These are phyloP conservation scores for Mortierella sp. DNA, from an alignment of 371 early-diverging fungal genomes.

Conservation along the genomic window DNA sequence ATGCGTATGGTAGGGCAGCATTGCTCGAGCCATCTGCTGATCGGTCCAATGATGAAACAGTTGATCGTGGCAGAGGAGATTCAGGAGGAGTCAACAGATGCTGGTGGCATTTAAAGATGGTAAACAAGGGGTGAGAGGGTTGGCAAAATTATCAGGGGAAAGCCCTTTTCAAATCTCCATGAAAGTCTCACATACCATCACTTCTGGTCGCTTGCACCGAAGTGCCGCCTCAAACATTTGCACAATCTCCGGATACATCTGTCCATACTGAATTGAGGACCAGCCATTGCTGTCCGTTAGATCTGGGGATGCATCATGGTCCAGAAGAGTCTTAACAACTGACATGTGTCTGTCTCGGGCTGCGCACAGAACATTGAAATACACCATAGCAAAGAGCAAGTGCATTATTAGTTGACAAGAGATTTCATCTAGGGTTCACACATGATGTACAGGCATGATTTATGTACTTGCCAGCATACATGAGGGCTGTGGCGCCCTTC, in stretches of 20 bases:
- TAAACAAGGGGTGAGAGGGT: not conserved
- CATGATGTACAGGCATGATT: not conserved
- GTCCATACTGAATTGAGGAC: conserved; percentile 79
- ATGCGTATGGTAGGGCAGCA: conserved; percentile 34
- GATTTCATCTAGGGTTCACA: not conserved
- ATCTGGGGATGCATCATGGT: conserved; percentile 71
- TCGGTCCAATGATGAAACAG: conserved; percentile 25
- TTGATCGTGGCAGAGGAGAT: conserved; percentile 34
- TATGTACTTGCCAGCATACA: conserved; percentile 77
- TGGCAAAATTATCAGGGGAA: not conserved
- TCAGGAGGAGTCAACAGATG: conserved; percentile 48
- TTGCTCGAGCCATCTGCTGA: conserved; percentile 45
- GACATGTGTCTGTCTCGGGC: conserved; percentile 78
- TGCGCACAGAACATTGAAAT: conserved; percentile 23
- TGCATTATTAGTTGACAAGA: not conserved
- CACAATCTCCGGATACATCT: conserved; percentile 71
- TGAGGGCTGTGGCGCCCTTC: conserved; percentile 82
- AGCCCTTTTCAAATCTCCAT: not conserved
- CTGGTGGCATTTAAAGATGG: conserved; percentile 3
- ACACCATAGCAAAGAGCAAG: not conserved
- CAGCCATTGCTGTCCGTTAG: conserved; percentile 77
- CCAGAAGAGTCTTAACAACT: conserved; percentile 69
- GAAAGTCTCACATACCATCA: conserved; percentile 55
- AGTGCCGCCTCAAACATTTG: conserved; percentile 70
- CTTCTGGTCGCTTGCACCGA: conserved; percentile 64